Conservation (phyloP, 1,284 basidiomycete species). For the Naganishia liquefaciens region DNA sequence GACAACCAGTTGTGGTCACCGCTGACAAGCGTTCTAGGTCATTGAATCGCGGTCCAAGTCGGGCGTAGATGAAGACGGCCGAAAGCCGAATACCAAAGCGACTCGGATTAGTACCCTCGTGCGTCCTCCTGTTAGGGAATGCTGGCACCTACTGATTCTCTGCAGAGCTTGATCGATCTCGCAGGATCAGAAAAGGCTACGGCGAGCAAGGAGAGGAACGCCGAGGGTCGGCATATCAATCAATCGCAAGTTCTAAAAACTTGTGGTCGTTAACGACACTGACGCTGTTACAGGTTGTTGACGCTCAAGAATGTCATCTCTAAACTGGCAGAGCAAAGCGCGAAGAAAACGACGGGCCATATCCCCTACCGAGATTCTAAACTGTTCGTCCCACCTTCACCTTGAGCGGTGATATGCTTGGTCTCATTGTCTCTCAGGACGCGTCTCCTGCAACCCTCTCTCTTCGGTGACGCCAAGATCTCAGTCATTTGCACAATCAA, state of each 20-base stretch:
- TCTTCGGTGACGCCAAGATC: conserved; percentile 91
- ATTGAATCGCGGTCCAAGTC: conserved; percentile 48
- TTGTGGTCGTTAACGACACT: background rate
- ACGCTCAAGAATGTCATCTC: conserved; percentile 87
- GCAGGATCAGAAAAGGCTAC: conserved; percentile 96
- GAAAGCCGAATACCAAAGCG: conserved; percentile 46
- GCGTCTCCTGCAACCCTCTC: conserved; percentile 88
- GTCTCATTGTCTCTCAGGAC: conserved; percentile 56
- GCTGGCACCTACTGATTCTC: conserved; percentile 16
- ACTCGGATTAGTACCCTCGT: conserved; percentile 72
- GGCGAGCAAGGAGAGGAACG: conserved; percentile 84
- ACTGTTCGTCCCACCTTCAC: conserved; percentile 44
- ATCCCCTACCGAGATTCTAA: conserved; percentile 96
- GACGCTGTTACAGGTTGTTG: conserved; percentile 62
- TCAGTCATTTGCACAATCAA: conserved; percentile 96
- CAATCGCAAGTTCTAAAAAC: conserved; percentile 45
- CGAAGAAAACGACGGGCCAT: conserved; percentile 78
- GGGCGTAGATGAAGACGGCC: conserved; percentile 35
- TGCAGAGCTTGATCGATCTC: conserved; percentile 84
- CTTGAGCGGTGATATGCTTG: background rate
- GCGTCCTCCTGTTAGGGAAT: background rate
- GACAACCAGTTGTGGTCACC: conserved; percentile 44
- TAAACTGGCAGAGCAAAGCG: conserved; percentile 80
- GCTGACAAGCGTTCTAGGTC: conserved; percentile 42
- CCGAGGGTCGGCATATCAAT: conserved; percentile 92